phyloP scores from a whole-genome alignment of 2,329 filamentous ascomycete species.

The Celoporthe dispersa region DNA sequence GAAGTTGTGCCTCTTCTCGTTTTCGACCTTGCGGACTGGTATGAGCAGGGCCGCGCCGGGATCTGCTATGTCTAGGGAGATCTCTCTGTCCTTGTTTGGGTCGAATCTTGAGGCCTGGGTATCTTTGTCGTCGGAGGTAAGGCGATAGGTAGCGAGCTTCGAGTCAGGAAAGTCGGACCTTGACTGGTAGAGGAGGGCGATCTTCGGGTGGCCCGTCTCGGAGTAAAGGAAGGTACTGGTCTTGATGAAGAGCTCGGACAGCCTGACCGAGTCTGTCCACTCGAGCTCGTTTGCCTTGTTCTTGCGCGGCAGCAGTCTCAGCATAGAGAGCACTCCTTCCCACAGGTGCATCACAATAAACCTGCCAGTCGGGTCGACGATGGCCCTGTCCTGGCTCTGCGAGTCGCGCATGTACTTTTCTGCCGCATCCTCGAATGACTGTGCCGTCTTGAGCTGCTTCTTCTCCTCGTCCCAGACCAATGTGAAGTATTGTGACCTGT shows the following conservation, averaged over 20 bases:
- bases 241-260: constrained; percentile 65
- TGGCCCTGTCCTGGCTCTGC: constrained; percentile 80
- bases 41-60: constrained; percentile 65
- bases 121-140: constrained; percentile 63
- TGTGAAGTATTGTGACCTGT: constrained; percentile 89
- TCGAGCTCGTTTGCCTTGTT: constrained; percentile 49
- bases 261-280: constrained; percentile 58
- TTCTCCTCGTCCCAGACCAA: constrained; percentile 74
- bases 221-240: constrained; percentile 61
- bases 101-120: constrained; percentile 59
- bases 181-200: constrained; percentile 63
- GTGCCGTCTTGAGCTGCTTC: constrained; percentile 54
- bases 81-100: constrained; percentile 57
- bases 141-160: constrained; percentile 61
- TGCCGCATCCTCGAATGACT: constrained; percentile 56
- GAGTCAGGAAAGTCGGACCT: constrained; percentile 57
- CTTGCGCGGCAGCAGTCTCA: constrained; percentile 54
- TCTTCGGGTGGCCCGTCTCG: constrained; percentile 60
- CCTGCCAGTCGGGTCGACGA: constrained; percentile 78
- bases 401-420: constrained; percentile 73
- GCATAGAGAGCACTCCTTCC: constrained; percentile 62
- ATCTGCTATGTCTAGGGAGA: constrained; percentile 58
- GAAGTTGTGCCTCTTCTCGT: constrained; percentile 64
- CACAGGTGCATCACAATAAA: constrained; percentile 63
- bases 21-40: constrained; percentile 59